These are phyloP conservation scores for Auriculariales sp. DNA, from an alignment of 768 basidiomycete species.

Conservation along the genomic window DNA sequence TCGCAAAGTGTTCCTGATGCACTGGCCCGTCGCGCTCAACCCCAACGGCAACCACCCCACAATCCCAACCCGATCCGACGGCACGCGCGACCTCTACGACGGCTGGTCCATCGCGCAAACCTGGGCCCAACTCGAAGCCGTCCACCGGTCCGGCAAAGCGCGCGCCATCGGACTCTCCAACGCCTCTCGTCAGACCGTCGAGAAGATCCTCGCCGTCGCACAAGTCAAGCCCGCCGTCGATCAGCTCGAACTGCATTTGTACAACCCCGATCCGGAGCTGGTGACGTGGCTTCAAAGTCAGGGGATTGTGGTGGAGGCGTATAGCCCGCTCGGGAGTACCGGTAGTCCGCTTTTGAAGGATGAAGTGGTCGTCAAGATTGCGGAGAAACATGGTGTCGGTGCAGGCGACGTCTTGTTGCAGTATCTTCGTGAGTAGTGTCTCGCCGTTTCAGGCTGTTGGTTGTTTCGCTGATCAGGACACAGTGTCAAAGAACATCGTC, in stretches of 20 bases:
- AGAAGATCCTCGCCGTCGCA: conserved; percentile 1
- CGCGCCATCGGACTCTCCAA: conserved; percentile 45
- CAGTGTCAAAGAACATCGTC: conserved; percentile 2
- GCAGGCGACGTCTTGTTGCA: not conserved
- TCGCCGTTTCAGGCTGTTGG: not conserved
- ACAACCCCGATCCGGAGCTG: conserved; percentile 4
- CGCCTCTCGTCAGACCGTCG: conserved; percentile 21
- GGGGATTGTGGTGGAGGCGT: conserved; percentile 4
- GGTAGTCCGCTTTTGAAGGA: conserved; percentile 1
- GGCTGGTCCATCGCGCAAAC: conserved; percentile 22
- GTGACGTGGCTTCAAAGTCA: conserved; percentile 1
- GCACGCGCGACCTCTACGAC: conserved; percentile 10
- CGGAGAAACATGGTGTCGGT: not conserved
- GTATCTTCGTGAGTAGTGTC: not conserved
- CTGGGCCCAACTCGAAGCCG: conserved; percentile 37
- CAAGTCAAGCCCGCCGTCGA: conserved; percentile 1
- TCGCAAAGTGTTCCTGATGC: conserved; percentile 28
- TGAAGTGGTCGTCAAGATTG: conserved; percentile 1
- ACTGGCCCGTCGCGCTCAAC: conserved; percentile 25
- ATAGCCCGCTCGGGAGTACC: conserved; percentile 4
- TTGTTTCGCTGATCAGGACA: too few species aligned
- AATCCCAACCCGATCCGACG: conserved; percentile 12
- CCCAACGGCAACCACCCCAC: conserved; percentile 21
- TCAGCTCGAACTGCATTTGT: conserved; percentile 5
- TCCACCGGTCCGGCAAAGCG: conserved; percentile 30